Evolutionary conservation across 2,329 filamentous ascomycete species (phyloP).

Genomic region (Xylaria sp.): DNA sequence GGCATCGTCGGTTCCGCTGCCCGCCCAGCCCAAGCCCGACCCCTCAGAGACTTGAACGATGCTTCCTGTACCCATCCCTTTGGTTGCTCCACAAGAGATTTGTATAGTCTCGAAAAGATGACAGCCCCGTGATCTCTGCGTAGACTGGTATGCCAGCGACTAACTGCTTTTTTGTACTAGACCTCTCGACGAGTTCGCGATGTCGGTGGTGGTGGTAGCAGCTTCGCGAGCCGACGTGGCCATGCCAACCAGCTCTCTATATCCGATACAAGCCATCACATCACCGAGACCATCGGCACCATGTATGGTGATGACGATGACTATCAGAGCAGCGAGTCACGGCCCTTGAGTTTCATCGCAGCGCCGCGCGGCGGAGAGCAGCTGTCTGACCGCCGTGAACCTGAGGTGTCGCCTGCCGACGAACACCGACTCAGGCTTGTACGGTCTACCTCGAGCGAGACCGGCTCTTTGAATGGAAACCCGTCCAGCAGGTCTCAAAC

Average conservation of each 20-base stretch:
- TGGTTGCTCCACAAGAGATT: constrained; percentile 18
- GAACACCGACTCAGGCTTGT: constrained; percentile 57
- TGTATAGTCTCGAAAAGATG: constrained; percentile 15
- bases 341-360: constrained; percentile 80
- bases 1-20: constrained; percentile 15
- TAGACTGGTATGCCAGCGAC: constrained; percentile 23
- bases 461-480: constrained; percentile 49
- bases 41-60: constrained; percentile 9
- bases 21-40: constrained; percentile 16
- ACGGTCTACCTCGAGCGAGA: constrained; percentile 58
- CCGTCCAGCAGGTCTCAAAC: constrained; percentile 58
- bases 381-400: constrained; percentile 52
- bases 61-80: constrained; percentile 20
- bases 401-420: constrained; percentile 50
- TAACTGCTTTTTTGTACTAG: constrained; percentile 51
- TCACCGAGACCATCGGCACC: constrained; percentile 92
- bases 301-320: constrained; percentile 84
- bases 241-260: constrained; percentile 71
- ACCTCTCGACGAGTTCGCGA: constrained; percentile 69
- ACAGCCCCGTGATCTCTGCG: neutral
- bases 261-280: constrained; percentile 91
- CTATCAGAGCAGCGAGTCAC: constrained; percentile 59
- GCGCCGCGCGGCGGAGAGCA: constrained; percentile 66
- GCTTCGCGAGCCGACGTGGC: constrained; percentile 68
- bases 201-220: constrained; percentile 63